Evolutionary conservation across 768 basidiomycete genomes (phyloP).

Genomic region (Zangia roseola): DNA sequence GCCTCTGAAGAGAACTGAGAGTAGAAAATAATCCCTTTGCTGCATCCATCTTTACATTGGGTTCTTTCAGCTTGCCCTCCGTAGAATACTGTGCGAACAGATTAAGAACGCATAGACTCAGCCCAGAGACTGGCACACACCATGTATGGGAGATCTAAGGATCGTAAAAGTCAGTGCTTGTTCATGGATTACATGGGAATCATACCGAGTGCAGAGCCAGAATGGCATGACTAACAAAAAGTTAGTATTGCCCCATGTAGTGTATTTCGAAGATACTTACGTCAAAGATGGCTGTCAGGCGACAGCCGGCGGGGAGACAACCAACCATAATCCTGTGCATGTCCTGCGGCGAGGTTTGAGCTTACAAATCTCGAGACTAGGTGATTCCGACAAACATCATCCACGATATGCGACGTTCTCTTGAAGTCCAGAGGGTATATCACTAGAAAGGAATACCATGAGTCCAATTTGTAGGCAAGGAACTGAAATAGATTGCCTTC

Average conservation of each 20-base stretch:
- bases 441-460: slow-evolving; percentile 38
- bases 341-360: slow-evolving; percentile 35
- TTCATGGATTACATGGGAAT: background rate
- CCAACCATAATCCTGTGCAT: slow-evolving; percentile 82
- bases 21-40: slow-evolving; percentile 84
- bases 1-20: slow-evolving; percentile 69
- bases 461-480: background rate
- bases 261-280: slow-evolving; percentile 41
- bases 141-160: slow-evolving; percentile 64
- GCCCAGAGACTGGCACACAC: slow-evolving; percentile 35
- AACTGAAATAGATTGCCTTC: slow-evolving; percentile 48
- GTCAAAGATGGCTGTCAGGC: slow-evolving; percentile 81
- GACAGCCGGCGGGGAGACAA: slow-evolving; percentile 80
- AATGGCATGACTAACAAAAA: slow-evolving; percentile 70
- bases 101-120: background rate
- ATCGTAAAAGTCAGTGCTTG: background rate
- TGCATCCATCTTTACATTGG: slow-evolving; percentile 83
- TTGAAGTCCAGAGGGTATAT: slow-evolving; percentile 85
- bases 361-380: background rate
- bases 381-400: slow-evolving; percentile 64
- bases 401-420: slow-evolving; percentile 73
- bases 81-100: slow-evolving; percentile 70
- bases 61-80: slow-evolving; percentile 93
- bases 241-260: background rate
- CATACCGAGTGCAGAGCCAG: slow-evolving; percentile 82